Evolutionary conservation across 1,284 basidiomycete genomes (phyloP), one percentile per base, ranked within the genome.

Genomic region (Rhodotorula sp.): DNA sequence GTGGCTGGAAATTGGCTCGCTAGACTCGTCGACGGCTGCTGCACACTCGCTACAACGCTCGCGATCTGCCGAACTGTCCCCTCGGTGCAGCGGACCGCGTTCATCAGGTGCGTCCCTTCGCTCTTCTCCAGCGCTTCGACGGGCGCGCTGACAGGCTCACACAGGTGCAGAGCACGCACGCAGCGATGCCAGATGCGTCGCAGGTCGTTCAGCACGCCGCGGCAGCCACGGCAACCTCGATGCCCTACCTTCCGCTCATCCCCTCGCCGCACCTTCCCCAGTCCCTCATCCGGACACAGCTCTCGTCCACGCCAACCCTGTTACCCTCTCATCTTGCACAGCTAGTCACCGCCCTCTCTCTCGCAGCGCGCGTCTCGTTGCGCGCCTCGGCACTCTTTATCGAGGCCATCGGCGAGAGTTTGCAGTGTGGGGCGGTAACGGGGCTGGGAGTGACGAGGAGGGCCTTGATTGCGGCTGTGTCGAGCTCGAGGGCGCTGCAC

Each of bases 401-500:
- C 67, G 82, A 83, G 70, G 76, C 78, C 22, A 80, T 82, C 30
- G 76, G 83, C 53, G 81, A 82, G 69, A 69, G 75, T 0, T 26
- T 70, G 2, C 62, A 70, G 31, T 76, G 76, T 9, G 76, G 79
- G 59, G 76, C 73, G 3, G 62, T 65, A 8, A 65, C 65, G 18
- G 68, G 69, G 6, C 69, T 83, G 7, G 81, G 80, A 0, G 76
- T 81, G 34, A 80, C 80, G 13, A 76, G 82, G 20, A 72, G 80
- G 37, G 68, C 81, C 2, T 74, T 83, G 50, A 80, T 83, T 50
- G 75, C 80, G 0, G 81, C 81, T 16, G 78, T 83, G 20, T 80
- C 79, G 15, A 79, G 78, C 11, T 81, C 82, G 15, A 77, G 80
- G 34, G 65, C 78, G 22, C 71, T 80, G 47, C 72, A 75, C n/a